Base-by-base conservation (phyloP, 805 yeast genomes). In the Candida sanyiensis region DNA sequence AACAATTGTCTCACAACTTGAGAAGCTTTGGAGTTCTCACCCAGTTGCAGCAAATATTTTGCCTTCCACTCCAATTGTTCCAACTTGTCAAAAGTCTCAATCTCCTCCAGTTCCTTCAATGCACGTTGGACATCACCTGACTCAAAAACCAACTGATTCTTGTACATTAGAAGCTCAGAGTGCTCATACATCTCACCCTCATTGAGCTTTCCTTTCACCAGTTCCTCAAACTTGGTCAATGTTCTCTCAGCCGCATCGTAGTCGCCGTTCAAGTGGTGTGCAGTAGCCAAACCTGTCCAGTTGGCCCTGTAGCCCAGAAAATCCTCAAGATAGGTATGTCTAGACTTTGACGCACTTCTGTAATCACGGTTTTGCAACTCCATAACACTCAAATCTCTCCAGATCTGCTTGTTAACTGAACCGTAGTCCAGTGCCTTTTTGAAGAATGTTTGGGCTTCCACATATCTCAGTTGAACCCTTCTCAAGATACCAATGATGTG, bases 221-320 rank as follows among this genome's bases (percentile, higher is more conserved):
- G 63, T 22, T 74, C 80, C 58, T 90, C 96, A 51, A 85, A 86
- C 51, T 83, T 79, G 16, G 73, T 56, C 50, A 89, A 70, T 2
- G 90, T 83, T 40, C 73, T 73, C 40, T 80, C 80, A 6, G 96
- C 90, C 18, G 75, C 75, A 26, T 65, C 67, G 52, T 69, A 73
- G 52, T 88, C 85, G 19, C 74, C 72, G 57, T 75, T 75, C 56
- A 89, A 67, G 58, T 84, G 85, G 56, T 83, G 86, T 1, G 97
- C 95, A 30, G 87, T 70, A 1, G 95, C 96, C 37, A 83, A 69
- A 0, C 82, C 80, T 2, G 95, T 83, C 96, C 96, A 89, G 56
- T 86, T 84, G 45, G 90, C 88, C 47, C 96, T 73, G 57, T 77
- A 84, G 0, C 95, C 95, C 9, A 93, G 78, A 50, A 74, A 80